phyloP scores from a whole-genome alignment of 192 early-diverging fungal genomes.

The Gryganskiella cystojenkinii region DNA sequence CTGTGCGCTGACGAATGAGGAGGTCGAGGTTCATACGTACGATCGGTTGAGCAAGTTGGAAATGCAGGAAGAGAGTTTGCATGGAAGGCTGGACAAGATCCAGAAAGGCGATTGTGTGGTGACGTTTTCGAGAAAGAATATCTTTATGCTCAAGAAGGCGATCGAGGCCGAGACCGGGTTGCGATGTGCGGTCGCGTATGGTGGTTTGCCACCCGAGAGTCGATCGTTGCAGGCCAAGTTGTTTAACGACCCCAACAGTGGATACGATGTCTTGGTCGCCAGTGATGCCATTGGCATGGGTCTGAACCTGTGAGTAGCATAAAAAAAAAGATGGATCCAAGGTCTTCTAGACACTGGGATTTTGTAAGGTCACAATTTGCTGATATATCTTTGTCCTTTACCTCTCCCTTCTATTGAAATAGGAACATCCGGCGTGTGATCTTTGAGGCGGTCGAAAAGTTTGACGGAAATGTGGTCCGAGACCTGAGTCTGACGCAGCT shows the following conservation, averaged over 20 bases:
- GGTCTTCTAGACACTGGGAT: not conserved
- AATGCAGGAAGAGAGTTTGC: slow-evolving; percentile 65
- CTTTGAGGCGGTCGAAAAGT: slow-evolving; percentile 85
- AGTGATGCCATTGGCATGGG: slow-evolving; percentile 99
- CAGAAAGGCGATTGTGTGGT: slow-evolving; percentile 88
- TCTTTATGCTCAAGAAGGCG: slow-evolving; percentile 80
- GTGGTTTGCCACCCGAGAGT: slow-evolving; percentile 93
- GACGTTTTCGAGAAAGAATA: slow-evolving; percentile 85
- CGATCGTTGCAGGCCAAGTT: slow-evolving; percentile 86
- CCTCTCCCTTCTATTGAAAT: not conserved
- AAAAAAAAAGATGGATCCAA: not conserved
- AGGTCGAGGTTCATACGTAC: slow-evolving; percentile 82
- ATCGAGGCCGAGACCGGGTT: slow-evolving; percentile 82
- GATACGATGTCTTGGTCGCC: slow-evolving; percentile 88
- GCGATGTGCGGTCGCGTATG: slow-evolving; percentile 92
- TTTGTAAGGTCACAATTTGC: not conserved
- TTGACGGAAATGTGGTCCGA: slow-evolving; percentile 68
- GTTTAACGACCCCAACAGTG: slow-evolving; percentile 87
- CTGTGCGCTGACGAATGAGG: slow-evolving; percentile 77
- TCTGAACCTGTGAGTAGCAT: slow-evolving; percentile 77
- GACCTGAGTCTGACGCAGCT: slow-evolving; percentile 78
- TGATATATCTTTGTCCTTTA: slow-evolving; percentile 7
- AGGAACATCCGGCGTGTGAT: slow-evolving; percentile 91
- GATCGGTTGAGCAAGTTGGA: slow-evolving; percentile 77
- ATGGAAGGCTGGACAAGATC: slow-evolving; percentile 67